phyloP scores from a whole-genome alignment of 768 basidiomycete genomes.

The Termitomyces sp. region DNA sequence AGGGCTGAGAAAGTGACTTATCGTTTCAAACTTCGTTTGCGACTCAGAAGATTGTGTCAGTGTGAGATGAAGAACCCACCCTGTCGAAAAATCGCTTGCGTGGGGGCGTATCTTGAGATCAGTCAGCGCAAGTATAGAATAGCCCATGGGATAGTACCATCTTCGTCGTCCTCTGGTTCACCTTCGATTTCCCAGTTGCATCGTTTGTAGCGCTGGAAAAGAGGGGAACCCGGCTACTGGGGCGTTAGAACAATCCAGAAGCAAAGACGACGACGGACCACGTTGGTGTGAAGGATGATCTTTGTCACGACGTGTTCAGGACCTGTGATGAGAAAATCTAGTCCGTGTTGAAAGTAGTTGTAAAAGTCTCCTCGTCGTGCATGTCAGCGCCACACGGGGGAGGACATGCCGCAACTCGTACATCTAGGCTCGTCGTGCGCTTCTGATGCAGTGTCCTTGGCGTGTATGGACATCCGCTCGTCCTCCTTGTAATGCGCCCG shows the following conservation, averaged over 20 bases:
- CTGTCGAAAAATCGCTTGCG: conserved; percentile 68
- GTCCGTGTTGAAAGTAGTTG: conserved; percentile 89
- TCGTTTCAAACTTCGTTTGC: conserved; percentile 59
- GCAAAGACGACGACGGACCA: conserved; percentile 48
- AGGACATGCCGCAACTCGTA: conserved; percentile 16
- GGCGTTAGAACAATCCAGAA: not conserved
- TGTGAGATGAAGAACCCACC: conserved; percentile 29
- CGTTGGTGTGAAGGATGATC: conserved; percentile 83
- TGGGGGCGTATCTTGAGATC: conserved; percentile 59
- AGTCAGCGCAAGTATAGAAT: conserved; percentile 2
- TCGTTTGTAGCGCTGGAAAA: conserved; percentile 88
- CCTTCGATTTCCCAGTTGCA: conserved; percentile 90
- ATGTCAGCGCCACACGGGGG: not conserved
- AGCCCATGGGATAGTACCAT: conserved; percentile 39
- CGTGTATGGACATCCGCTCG: conserved; percentile 81
- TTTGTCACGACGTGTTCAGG: conserved; percentile 72
- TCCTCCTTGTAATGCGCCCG: conserved; percentile 85
- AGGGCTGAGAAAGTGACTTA: conserved; percentile 72
- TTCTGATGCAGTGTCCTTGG: conserved; percentile 39
- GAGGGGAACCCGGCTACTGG: conserved; percentile 73
- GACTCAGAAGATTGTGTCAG: not conserved
- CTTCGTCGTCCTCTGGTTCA: conserved; percentile 76
- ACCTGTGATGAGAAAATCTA: conserved; percentile 81
- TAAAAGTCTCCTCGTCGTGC: conserved; percentile 60
- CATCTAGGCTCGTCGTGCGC: conserved; percentile 47